Evolutionary conservation across 2,329 filamentous ascomycete genomes (phyloP), one percentile per base, ranked within the genome.

Genomic region (Aureobasidium sp.): DNA sequence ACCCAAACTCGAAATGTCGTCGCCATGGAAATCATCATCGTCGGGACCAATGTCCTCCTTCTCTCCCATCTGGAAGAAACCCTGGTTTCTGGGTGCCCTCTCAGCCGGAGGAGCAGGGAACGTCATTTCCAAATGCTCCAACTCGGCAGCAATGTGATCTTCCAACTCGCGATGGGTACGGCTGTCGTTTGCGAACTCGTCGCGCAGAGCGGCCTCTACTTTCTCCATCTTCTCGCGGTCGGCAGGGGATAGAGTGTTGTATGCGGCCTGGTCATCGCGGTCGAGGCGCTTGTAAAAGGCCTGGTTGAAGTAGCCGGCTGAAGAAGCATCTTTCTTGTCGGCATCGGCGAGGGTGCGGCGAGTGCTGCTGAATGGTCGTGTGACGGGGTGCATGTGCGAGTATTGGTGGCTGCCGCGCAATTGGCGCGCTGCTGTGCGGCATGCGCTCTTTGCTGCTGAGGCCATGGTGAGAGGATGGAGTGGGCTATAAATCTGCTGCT

Each of bases 1-100:
- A 0, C 86, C 94, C 73, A 91, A 81, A 57, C 85, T 85, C 63
- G 89, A 88, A 63, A 99, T 89, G 72, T 96, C 91, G 70, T 95
- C 89, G 66, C 91, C 88, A 65, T 89, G 82, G 72, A 88, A 89
- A 66, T 86, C 82, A 66, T 86, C 82, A 35, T 68, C 66, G 5
- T 70, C 68, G 12, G 65, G 66, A n/a, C 67, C 68, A 47, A 66
- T 65, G 27, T 68, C 66, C 29, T 69, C 66, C 50, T 75, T 61
- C 44, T 67, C 66, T 19, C 62, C 66, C 66, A 66, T 65, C 45
- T 58, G 62, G 42, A 62, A 67, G 63, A 68, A 68, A 19, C 63
- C 64, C 11, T 66, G 60, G 35, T 56, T 60, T 14, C 29, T 45
- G n/a, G 22, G 40, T 29, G 45, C 22, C 24, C 52, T 58, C 40